These are phyloP conservation scores for Aspergillus carlsbadensis DNA, from an alignment of 495 filamentous ascomycete species.

Conservation along the genomic window DNA sequence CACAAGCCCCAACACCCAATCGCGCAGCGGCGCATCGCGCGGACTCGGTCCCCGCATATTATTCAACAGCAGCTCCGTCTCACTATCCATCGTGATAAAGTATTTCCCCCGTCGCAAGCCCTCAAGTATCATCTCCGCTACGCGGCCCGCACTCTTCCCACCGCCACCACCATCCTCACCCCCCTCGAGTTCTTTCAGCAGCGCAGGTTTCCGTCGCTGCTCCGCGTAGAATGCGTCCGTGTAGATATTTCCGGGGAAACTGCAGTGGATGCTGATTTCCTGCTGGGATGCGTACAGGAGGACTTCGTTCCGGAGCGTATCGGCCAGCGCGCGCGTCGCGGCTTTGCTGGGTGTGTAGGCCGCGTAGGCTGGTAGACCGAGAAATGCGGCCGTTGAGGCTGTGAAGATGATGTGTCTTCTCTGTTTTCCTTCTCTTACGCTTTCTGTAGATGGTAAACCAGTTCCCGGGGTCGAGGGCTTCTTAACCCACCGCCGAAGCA, in stretches of 20 bases:
- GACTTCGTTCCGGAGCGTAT: slow-evolving; percentile 37
- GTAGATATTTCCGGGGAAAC: slow-evolving; percentile 34
- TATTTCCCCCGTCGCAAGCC: slow-evolving; percentile 13
- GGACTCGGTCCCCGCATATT: slow-evolving; percentile 31
- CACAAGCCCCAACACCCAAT: slow-evolving; percentile 19
- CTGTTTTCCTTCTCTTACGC: no score
- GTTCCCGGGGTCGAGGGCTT: slow-evolving; percentile 1
- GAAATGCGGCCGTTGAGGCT: slow-evolving; percentile 33
- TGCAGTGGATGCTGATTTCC: slow-evolving; percentile 23
- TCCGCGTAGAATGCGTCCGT: slow-evolving; percentile 30
- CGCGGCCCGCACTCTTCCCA: background rate
- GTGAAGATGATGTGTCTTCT: slow-evolving; percentile 34
- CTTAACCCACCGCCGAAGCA: slow-evolving; percentile 24
- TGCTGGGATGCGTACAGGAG: slow-evolving; percentile 22
- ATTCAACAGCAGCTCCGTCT: slow-evolving; percentile 23
- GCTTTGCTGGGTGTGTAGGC: slow-evolving; percentile 38
- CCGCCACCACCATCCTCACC: slow-evolving; percentile 8
- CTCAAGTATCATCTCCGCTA: slow-evolving; percentile 13
- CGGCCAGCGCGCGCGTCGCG: slow-evolving; percentile 37
- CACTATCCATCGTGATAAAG: slow-evolving; percentile 18
- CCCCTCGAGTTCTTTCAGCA: slow-evolving; percentile 37
- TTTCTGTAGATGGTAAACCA: no score
- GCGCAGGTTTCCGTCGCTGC: slow-evolving; percentile 32
- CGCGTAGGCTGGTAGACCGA: slow-evolving; percentile 36
- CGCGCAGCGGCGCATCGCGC: slow-evolving; percentile 12